Evolutionary conservation across 1,284 basidiomycete species (phyloP), one percentile per base, ranked within the genome.

Genomic region (Cryptococcus neoformans): DNA sequence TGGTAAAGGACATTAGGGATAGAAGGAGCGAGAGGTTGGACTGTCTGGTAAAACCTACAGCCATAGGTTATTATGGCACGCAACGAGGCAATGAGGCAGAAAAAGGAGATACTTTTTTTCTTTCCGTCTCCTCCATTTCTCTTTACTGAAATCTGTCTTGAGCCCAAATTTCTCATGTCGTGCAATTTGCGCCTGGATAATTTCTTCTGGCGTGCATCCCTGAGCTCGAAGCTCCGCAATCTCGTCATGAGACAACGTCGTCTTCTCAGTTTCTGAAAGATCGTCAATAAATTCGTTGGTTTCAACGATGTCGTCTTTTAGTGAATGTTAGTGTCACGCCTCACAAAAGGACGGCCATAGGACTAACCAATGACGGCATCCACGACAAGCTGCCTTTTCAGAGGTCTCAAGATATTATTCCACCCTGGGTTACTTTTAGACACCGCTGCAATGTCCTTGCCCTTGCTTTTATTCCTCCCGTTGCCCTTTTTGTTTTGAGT

Each of bases 91-190:
- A 53, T 21, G 21, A 44, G 36, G 12, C 14, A 14, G 39, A 17
- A 8, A 39, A 4, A 9, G 4, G 38, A 76, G 83, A 63, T 70
- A 93, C 92, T 97, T 97, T 62, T 89, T 91, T 77, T 94, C 90
- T 76, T 97, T 97, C 48, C 91, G 82, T 74, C 92, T 93, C 72
- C 85, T 88, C 78, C 96, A 97, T 74, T 97, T 97, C 69, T 96
- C 93, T 77, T 97, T 96, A 75, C 89, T 92, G 73, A 92, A 96
- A 76, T 94, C 94, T 1, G 92, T 96, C 79, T 97, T 97, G 53
- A 95, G 80, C 7, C 85, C 85, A 75, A 90, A 97, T 68, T 89
- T 89, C 38, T 88, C 87, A 69, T 97, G 93, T 65, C 87, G 84
- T 65, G 91, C 90, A 56, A 96, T 93, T 76, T 97, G 93, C 72